Conservation (phyloP, 441 rosid genomes). For the Francoa sonchifolia region DNA sequence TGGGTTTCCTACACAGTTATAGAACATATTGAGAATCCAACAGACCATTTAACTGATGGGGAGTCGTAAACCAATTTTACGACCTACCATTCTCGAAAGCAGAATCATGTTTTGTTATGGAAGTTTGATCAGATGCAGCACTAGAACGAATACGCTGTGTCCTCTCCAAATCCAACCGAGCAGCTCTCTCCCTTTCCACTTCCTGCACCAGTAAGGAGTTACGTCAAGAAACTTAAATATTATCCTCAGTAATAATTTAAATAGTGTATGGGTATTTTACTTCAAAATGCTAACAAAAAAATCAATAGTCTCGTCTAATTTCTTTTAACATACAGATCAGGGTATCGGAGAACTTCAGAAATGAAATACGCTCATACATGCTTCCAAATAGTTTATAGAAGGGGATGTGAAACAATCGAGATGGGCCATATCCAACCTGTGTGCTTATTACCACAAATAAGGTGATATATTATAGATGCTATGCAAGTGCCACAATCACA, state of each 20-base stretch:
- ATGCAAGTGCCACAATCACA: slow-evolving; percentile 9
- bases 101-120: slow-evolving; percentile 45
- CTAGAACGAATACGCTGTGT: slow-evolving; percentile 35
- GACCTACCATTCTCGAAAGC: slow-evolving; percentile 57
- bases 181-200: slow-evolving; percentile 74
- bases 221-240: slow-evolving; percentile 7
- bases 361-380: too few relatives aligned
- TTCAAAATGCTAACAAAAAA: too few relatives aligned
- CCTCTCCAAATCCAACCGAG: slow-evolving; percentile 74
- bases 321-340: too few relatives aligned
- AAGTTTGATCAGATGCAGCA: slow-evolving; percentile 42
- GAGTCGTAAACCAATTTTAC: slow-evolving; percentile 8
- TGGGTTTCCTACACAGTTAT: slow-evolving; percentile 43
- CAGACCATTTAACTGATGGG: slow-evolving; percentile 1
- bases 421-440: too few relatives aligned
- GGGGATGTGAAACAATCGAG: too few relatives aligned
- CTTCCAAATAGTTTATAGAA: too few relatives aligned
- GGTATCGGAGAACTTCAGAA: too few relatives aligned
- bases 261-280: background rate
- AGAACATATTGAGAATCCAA: slow-evolving; percentile 7
- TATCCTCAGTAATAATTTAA: slow-evolving; percentile 4
- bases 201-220: slow-evolving; percentile 40
- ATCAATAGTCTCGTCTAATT: too few relatives aligned
- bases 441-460: too few relatives aligned
- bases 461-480: background rate